A percentile compares a stretch with the other conserved stretches of the same genome.
These are phyloP conservation scores for Venturiaceae sp. DNA, from an alignment of 2,329 filamentous ascomycete species.

Conservation along the genomic window DNA sequence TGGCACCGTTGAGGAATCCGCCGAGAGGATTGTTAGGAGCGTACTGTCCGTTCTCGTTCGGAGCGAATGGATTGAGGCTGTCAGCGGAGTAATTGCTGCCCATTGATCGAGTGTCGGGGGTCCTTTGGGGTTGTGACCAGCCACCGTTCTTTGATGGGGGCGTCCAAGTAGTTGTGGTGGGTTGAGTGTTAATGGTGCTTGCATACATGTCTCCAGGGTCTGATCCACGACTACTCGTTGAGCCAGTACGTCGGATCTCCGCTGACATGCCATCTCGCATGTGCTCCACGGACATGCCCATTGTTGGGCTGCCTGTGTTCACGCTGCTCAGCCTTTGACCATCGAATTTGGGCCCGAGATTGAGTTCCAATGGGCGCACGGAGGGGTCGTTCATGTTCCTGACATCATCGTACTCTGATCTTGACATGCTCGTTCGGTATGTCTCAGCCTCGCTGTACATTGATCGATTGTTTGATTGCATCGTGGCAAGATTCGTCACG, in stretches of 20 bases:
- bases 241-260: constrained; percentile 4
- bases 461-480: constrained; percentile 15
- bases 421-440: constrained; percentile 1
- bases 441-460: constrained; percentile 23
- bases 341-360: constrained; percentile 20
- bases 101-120: constrained; percentile 16
- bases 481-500: constrained; percentile 21
- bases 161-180: neutral
- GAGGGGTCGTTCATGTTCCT: constrained; percentile 51
- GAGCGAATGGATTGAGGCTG: constrained; percentile 1
- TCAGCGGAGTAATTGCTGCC: constrained; percentile 22
- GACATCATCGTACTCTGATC: constrained; percentile 32
- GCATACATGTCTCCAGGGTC: neutral
- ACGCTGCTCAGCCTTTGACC: constrained; percentile 55
- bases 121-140: neutral
- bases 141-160: neutral
- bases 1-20: constrained; percentile 17
- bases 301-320: constrained; percentile 58
- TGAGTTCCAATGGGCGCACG: constrained; percentile 57
- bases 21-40: constrained; percentile 16
- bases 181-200: neutral
- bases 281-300: constrained; percentile 46
- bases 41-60: constrained; percentile 6
- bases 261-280: constrained; percentile 2
- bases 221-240: constrained; percentile 4